Evolutionary conservation across 2,329 filamentous ascomycete genomes (phyloP), one percentile per base, ranked within the genome.

Genomic region (Alternaria solani): DNA sequence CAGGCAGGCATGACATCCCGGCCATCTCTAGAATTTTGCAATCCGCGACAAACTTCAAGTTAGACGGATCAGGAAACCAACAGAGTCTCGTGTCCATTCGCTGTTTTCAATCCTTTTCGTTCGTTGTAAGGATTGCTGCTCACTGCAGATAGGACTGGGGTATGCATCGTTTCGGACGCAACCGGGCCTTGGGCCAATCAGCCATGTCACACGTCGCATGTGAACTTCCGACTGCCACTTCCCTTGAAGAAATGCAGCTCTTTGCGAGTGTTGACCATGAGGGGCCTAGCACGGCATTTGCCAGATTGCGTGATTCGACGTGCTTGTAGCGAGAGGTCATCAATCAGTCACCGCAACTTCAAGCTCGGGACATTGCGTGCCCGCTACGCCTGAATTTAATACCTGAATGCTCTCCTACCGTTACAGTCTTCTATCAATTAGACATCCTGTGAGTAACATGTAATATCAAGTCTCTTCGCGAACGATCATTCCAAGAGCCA

Each of bases 301-400:
- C 28, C 57, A 23, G 51, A 71, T 73, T 74, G 73, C 74, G 74
- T 76, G 74, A 73, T 76, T 46, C 62, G 62, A 68, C 73, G 73
- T 72, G 67, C 68, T 75, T 60, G 68, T 63, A 58, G 62, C 71
- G 63, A 56, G 58, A 67, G 67, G 70, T 73, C 48, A 65, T 64
- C 52, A 38, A 57, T 49, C 36, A 44, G 34, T 62, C 53, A 60
- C 55, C 43, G 41, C 47, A 57, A 51, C 55, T 46, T 54, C 55
- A 39, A 49, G 43, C 38, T 14, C 32, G 38, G 7, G 59, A 36
- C 20, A 26, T 32, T 25, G n/a, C 12, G 14, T 20, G 41, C 23
- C 42, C 18, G 28, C 28, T 23, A 53, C 32, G 12, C 30, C 18
- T 23, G 14, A 48, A 34, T 23, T 14, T 1, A 36, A 36, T n/a